Conservation (phyloP, 306 rosid genomes). For the Sindora glabra region DNA sequence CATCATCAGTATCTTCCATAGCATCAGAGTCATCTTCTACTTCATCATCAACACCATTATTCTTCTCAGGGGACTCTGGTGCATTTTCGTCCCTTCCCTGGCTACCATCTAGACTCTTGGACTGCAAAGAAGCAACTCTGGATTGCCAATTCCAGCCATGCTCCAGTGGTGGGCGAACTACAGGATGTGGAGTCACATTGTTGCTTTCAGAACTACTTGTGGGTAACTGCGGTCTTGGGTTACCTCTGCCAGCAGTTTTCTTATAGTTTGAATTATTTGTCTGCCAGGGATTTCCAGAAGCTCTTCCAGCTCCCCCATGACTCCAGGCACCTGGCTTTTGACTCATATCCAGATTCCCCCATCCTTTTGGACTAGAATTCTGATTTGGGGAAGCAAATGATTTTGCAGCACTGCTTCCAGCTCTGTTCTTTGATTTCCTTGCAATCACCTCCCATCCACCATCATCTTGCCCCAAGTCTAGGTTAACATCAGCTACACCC, state of each 20-base stretch:
- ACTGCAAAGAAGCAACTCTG: constrained; percentile 27
- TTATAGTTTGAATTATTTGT: constrained; percentile 29
- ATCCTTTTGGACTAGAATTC: constrained; percentile 32
- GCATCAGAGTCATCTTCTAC: constrained; percentile 28
- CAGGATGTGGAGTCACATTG: constrained; percentile 20
- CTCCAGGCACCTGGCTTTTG: constrained; percentile 19
- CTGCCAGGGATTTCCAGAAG: constrained; percentile 27
- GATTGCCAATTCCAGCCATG: constrained; percentile 87
- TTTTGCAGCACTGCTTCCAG: constrained; percentile 51
- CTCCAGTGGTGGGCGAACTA: constrained; percentile 54
- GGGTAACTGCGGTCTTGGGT: constrained; percentile 24
- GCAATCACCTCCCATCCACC: constrained; percentile 70
- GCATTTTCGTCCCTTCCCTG: constrained; percentile 10
- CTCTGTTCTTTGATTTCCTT: constrained; percentile 60
- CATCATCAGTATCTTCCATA: constrained; percentile 59
- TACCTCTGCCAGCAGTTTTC: constrained; percentile 52
- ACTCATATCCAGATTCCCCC: constrained; percentile 28
- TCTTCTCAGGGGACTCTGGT: constrained; percentile 18
- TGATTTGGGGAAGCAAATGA: constrained; percentile 30
- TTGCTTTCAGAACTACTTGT: constrained; percentile 19
- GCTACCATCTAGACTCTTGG: constrained; percentile 18
- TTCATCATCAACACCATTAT: constrained; percentile 9
- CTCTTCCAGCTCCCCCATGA: constrained; percentile 42
- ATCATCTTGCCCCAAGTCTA: constrained; percentile 36
- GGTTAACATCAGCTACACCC: constrained; percentile 33